These are phyloP conservation scores for Cymbopogon flexuosus DNA, from an alignment of 202 grass and related monocot species.

Conservation along the genomic window DNA sequence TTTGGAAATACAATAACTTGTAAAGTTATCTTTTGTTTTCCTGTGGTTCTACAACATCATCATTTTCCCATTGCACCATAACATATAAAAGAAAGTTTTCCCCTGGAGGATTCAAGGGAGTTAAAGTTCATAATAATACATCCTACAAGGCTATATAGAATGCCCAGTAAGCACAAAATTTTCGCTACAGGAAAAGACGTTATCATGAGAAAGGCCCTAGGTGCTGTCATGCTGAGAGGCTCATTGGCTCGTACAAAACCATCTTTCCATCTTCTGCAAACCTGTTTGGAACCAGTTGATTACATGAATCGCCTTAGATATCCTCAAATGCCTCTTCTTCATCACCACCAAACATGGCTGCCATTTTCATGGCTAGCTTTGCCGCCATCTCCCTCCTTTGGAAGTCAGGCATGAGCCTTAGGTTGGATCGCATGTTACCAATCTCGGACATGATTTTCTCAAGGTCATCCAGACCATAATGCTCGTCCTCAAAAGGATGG, in stretches of 20 bases:
- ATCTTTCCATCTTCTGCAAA: not conserved
- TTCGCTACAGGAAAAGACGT: not conserved
- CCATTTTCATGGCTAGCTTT: conserved; percentile 84
- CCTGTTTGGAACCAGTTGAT: not conserved
- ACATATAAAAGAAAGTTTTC: not conserved
- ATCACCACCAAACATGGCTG: conserved; percentile 68
- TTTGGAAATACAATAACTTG: not conserved
- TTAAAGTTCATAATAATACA: conserved; percentile 14
- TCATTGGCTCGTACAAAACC: not conserved
- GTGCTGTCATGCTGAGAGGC: not conserved
- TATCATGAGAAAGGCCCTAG: not conserved
- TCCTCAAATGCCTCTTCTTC: conserved; percentile 49
- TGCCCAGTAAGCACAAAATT: not conserved
- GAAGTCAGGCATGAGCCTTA: conserved; percentile 87
- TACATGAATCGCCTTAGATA: conserved; percentile 12
- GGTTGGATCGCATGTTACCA: conserved; percentile 72
- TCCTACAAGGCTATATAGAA: conserved; percentile 13
- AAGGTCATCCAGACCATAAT: conserved; percentile 77
- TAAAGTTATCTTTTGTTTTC: not conserved
- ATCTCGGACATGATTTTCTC: conserved; percentile 87
- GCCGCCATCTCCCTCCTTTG: conserved; percentile 90
- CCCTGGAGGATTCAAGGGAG: not conserved
- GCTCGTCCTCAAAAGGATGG: conserved; percentile 44
- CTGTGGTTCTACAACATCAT: no score
- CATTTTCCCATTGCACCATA: not conserved